These are phyloP conservation scores for Uncinocarpus reesii DNA, from an alignment of 2,329 filamentous ascomycete species.

Conservation along the genomic window DNA sequence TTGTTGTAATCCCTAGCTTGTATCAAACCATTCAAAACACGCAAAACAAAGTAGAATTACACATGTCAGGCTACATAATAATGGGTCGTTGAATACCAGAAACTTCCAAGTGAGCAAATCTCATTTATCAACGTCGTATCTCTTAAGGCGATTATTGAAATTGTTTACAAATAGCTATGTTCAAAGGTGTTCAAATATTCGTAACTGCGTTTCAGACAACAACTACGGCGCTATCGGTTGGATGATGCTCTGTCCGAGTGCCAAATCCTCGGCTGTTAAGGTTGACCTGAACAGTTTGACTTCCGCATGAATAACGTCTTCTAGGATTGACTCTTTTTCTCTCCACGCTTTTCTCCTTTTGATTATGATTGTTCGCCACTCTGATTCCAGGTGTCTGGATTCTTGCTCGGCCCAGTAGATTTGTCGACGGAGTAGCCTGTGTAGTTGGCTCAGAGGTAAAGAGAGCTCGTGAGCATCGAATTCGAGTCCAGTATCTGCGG, in stretches of 20 bases:
- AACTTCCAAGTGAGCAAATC: no score
- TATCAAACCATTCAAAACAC: no score
- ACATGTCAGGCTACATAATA: no score
- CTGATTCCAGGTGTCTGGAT: conserved; percentile 27
- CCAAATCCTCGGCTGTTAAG: conserved; percentile 13
- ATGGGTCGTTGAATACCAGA: no score
- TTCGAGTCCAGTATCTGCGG: conserved; percentile 32
- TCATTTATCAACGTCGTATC: no score
- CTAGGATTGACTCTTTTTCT: conserved; percentile 37
- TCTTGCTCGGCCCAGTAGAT: conserved; percentile 41
- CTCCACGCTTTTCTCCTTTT: conserved; percentile 33
- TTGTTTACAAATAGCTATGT: no score
- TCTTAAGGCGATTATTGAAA: no score
- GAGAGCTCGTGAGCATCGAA: conserved; percentile 38
- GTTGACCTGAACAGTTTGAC: conserved; percentile 27
- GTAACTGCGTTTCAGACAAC: background rate
- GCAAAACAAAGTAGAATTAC: no score
- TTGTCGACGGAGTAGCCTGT: conserved; percentile 38
- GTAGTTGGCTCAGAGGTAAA: conserved; percentile 35
- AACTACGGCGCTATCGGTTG: background rate
- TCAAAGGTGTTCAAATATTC: no score
- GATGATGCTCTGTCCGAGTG: background rate
- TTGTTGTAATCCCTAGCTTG: no score
- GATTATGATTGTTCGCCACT: conserved; percentile 32
- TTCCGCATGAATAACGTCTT: conserved; percentile 36